Evolutionary conservation across 768 basidiomycete genomes (phyloP).

Genomic region (Hygrophorus russula): DNA sequence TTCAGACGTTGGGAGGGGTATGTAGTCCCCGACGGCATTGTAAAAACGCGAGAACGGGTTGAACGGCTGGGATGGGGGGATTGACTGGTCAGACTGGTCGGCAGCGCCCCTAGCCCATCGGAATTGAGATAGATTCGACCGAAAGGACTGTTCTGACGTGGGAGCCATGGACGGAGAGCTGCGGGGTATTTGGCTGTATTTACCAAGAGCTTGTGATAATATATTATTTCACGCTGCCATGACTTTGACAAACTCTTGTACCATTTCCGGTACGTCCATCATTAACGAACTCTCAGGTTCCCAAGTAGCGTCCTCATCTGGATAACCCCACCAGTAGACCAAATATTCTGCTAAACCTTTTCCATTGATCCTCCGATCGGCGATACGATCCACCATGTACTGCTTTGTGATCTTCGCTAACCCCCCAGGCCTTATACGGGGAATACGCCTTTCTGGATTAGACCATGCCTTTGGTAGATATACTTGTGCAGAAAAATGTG

Average conservation of each 20-base stretch:
- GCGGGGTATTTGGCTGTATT: too few relatives aligned
- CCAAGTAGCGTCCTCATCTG: slow-evolving; percentile 43
- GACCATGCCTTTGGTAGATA: slow-evolving; percentile 47
- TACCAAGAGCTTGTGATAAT: too few relatives aligned
- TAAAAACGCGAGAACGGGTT: slow-evolving; percentile 86
- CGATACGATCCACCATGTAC: slow-evolving; percentile 28
- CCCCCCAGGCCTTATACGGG: slow-evolving; percentile 29
- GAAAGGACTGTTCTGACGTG: slow-evolving; percentile 56
- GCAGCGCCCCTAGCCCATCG: slow-evolving; percentile 70
- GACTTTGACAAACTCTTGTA: slow-evolving; percentile 39
- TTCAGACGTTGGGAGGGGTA: slow-evolving; percentile 76
- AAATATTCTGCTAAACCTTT: slow-evolving; percentile 29
- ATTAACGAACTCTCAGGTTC: slow-evolving; percentile 35
- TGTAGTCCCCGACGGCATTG: slow-evolving; percentile 74
- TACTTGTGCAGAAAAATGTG: slow-evolving; percentile 13
- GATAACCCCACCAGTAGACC: slow-evolving; percentile 49
- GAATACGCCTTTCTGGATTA: slow-evolving; percentile 27
- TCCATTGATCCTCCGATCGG: slow-evolving; percentile 22
- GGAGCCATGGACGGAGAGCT: not conserved
- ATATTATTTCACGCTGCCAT: too few relatives aligned
- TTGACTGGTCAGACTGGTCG: slow-evolving; percentile 53
- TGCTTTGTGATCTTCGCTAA: slow-evolving; percentile 29
- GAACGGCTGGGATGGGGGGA: slow-evolving; percentile 21
- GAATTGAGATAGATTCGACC: slow-evolving; percentile 70
- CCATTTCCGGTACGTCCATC: slow-evolving; percentile 35